A percentile compares a stretch with the other conserved stretches of the same genome.
These are phyloP conservation scores for Pythium phragmitis DNA, from an alignment of 352 stramenopile species.

Conservation along the genomic window DNA sequence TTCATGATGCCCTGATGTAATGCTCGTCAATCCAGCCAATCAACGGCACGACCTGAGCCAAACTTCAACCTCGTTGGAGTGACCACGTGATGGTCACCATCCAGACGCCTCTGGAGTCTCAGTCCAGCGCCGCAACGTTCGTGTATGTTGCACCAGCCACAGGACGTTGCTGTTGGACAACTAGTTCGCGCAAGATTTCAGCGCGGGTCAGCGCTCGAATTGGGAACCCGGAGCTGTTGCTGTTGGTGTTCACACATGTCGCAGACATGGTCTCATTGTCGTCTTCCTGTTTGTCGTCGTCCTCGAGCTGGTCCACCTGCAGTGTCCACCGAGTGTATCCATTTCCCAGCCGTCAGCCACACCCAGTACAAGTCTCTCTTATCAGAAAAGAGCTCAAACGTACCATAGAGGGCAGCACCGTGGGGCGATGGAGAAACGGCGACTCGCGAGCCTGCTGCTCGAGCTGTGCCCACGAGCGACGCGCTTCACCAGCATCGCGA, in stretches of 20 bases:
- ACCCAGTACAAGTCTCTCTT: background rate
- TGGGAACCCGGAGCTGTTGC: background rate
- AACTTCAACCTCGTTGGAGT: background rate
- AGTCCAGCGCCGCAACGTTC: constrained; percentile 43
- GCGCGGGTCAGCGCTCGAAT: constrained; percentile 47
- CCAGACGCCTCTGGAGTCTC: constrained; percentile 1
- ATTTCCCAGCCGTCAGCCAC: background rate
- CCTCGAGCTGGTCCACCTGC: constrained; percentile 9
- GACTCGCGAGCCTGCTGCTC: constrained; percentile 51
- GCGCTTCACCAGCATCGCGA: constrained; percentile 36
- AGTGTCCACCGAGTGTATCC: background rate
- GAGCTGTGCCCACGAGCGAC: constrained; percentile 63
- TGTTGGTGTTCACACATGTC: constrained; percentile 8
- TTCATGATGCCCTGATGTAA: too few species aligned
- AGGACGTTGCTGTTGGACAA: background rate
- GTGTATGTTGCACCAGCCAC: constrained; percentile 25
- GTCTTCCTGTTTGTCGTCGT: background rate
- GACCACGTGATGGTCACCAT: too few species aligned
- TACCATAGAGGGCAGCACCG: constrained; percentile 52
- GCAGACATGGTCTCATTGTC: constrained; percentile 1
- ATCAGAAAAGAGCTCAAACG: background rate
- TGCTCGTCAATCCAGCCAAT: background rate
- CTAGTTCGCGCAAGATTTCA: constrained; percentile 56
- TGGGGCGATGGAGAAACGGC: constrained; percentile 46
- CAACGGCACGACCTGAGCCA: background rate